Evolutionary conservation across 2,329 filamentous ascomycete species (phyloP).

Genomic region (Paecilomyces variotii): DNA sequence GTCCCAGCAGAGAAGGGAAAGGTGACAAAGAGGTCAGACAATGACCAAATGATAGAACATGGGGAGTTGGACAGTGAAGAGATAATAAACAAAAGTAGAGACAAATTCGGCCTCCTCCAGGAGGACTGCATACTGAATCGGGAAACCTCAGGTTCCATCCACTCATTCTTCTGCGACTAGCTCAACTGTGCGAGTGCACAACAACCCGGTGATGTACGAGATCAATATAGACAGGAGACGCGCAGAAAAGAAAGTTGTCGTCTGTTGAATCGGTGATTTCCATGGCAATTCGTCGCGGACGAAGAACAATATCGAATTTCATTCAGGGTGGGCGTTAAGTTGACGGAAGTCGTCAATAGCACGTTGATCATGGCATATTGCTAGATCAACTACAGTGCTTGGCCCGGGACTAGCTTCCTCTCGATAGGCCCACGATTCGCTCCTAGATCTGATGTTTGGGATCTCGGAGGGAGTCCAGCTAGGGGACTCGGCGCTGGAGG

Average conservation of each 20-base stretch:
- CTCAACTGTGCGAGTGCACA: background rate
- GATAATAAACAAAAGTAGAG: background rate
- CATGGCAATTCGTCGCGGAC: background rate
- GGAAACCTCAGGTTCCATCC: background rate
- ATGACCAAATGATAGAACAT: background rate
- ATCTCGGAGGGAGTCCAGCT: constrained; percentile 17
- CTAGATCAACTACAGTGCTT: constrained; percentile 27
- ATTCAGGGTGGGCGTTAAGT: background rate
- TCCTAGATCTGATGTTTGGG: constrained; percentile 39
- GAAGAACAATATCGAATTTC: background rate
- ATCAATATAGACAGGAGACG: background rate
- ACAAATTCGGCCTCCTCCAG: background rate
- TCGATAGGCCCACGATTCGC: constrained; percentile 34
- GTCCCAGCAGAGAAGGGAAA: background rate
- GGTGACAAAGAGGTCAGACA: background rate
- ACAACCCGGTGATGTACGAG: background rate
- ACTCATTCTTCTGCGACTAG: background rate
- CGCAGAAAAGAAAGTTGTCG: background rate
- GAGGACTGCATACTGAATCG: background rate
- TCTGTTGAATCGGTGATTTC: background rate
- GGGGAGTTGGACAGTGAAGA: background rate
- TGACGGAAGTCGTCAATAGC: background rate
- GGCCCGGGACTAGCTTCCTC: constrained; percentile 51
- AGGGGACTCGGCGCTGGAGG: constrained; percentile 20
- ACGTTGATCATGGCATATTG: background rate